Evolutionary conservation across 1,284 basidiomycete genomes (phyloP), one percentile per base, ranked within the genome.

Genomic region (Inonotus obliquus): DNA sequence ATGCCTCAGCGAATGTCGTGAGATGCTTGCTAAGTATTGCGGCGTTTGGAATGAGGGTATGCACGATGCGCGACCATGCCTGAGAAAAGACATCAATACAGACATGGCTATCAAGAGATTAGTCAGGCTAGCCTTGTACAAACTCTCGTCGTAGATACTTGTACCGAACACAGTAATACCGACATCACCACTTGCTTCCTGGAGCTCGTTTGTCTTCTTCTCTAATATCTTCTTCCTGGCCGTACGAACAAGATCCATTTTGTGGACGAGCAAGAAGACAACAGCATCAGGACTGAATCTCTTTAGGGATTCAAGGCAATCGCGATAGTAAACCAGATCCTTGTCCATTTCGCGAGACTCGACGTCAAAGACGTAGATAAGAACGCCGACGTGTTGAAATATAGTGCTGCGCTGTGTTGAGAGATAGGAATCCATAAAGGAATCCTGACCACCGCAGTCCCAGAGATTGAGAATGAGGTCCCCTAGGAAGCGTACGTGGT

Each of bases 1-100:
- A 94, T 1, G 92, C 87, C 52, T 86, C 81, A 11, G 94, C 91
- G 63, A 99, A 88, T 54, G 87, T 91, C 10, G 87, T 83, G 6
- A 99, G 82, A 69, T 98, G 94, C 61, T 82, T 85, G 9, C 91
- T 89, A 44, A 99, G 87, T 44, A 92, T 85, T n/a, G 85, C 78
- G 37, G 95, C 91, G 66, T 98, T 97, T 1, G 97, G 97, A 61
- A 99, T 97, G 65, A 98, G 83, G 10, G 94, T 94, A 70, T 98
- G 94, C 7, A 99, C 94, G 66, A 99, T 97, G 65, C 87, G 87
- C 27, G 97, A 98, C 97, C 96, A 99, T 10, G 97, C 96, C 92
- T 98, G 66, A 9, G 35, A 51, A 19, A 27, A 7, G 23, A 54
- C 27, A 41, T 35, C 11, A 57, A 51, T 63, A 59, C 14, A 57